phyloP scores from a whole-genome alignment of 1,139 yeast species.

The Suhomyces wounanorum region DNA sequence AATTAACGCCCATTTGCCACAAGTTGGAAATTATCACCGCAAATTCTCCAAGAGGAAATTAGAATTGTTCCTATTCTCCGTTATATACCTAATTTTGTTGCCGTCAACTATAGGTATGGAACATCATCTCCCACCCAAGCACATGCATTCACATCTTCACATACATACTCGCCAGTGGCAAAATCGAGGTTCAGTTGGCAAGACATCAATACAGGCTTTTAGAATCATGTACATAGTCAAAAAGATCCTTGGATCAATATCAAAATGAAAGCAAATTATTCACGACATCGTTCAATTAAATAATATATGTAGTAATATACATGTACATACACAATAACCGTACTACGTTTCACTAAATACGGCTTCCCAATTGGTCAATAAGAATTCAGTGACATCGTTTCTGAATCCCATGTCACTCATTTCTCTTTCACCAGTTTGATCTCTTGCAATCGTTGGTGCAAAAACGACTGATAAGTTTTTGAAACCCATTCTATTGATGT shows the following conservation, averaged over 20 bases:
- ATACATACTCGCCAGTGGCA: neutral
- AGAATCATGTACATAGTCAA: neutral
- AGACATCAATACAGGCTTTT: neutral
- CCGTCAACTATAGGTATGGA: too few species aligned
- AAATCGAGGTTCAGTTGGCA: neutral
- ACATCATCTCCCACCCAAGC: too few species aligned
- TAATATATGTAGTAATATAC: neutral
- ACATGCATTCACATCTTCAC: neutral
- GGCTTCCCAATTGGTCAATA: conserved; percentile 56
- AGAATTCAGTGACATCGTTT: conserved; percentile 76
- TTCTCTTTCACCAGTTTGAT: conserved; percentile 78
- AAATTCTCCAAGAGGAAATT: too few species aligned
- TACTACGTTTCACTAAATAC: conserved; percentile 30
- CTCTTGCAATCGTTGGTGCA: conserved; percentile 92
- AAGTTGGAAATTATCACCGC: neutral
- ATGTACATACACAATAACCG: neutral
- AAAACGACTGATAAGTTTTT: conserved; percentile 88
- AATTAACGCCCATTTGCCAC: neutral
- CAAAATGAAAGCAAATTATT: neutral
- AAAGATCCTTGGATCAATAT: neutral
- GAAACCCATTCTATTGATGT: conserved; percentile 71
- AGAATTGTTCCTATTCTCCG: too few species aligned
- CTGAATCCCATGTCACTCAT: conserved; percentile 83
- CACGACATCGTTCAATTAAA: neutral
- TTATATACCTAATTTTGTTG: too few species aligned